A percentile compares a stretch with the other conserved stretches of the same genome.
Evolutionary conservation across 306 rosid genomes (phyloP).

Genomic region (Medicago arabica): DNA sequence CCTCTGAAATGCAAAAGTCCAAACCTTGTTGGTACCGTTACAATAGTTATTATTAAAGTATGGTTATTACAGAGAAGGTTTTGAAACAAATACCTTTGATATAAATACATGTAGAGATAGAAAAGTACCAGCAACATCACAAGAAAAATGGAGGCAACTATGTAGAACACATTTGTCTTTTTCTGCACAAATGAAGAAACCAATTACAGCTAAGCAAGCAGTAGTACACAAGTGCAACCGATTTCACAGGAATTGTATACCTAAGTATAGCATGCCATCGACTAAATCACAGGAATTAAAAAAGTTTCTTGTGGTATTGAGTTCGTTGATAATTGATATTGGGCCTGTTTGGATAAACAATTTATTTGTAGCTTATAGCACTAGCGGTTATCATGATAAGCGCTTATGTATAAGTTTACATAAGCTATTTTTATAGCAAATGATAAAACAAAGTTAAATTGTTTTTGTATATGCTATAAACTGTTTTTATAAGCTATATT

Average conservation of each 20-base stretch:
- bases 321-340: too few species aligned
- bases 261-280: too few species aligned
- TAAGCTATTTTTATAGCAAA: too few species aligned
- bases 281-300: too few species aligned
- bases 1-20: slow-evolving; percentile 59
- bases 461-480: too few species aligned
- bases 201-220: slow-evolving; percentile 24
- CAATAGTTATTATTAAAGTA: slow-evolving; percentile 23
- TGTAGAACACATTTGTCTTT: slow-evolving; percentile 56
- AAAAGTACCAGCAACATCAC: slow-evolving; percentile 59
- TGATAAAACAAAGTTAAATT: too few species aligned
- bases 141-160: slow-evolving; percentile 57
- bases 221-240: not conserved
- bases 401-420: too few species aligned
- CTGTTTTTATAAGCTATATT: too few species aligned
- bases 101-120: slow-evolving; percentile 66
- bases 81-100: slow-evolving; percentile 59
- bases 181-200: slow-evolving; percentile 54
- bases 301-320: too few species aligned
- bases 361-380: too few species aligned
- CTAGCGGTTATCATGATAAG: too few species aligned
- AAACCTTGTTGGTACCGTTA: slow-evolving; percentile 22
- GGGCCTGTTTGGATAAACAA: too few species aligned
- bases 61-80: slow-evolving; percentile 21
- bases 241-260: not conserved